These are phyloP conservation scores for Psidium guajava DNA, from an alignment of 345 rosid genomes.

Conservation along the genomic window DNA sequence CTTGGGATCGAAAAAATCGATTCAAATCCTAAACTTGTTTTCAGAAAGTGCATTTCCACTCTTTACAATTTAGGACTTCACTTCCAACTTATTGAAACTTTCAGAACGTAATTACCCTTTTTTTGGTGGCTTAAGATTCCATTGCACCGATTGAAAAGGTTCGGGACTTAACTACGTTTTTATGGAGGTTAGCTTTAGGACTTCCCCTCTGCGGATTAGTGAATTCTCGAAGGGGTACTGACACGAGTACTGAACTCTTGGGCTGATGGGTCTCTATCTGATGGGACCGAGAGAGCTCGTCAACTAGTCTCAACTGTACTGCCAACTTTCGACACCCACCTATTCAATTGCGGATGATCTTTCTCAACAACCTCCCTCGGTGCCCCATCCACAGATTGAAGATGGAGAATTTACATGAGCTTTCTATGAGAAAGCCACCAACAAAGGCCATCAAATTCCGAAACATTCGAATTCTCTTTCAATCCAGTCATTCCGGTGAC, in stretches of 20 bases:
- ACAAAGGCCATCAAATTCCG: background rate
- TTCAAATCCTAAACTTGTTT: background rate
- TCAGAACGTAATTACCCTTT: background rate
- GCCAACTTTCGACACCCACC: background rate
- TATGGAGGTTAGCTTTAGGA: background rate
- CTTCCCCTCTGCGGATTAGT: background rate
- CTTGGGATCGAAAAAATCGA: background rate
- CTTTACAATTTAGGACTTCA: background rate
- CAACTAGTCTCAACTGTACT: background rate
- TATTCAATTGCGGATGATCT: background rate
- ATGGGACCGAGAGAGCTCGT: background rate
- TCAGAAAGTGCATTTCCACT: background rate
- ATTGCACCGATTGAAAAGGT: background rate
- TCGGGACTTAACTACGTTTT: background rate
- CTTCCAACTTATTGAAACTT: background rate
- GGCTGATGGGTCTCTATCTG: background rate
- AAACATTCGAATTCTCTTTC: background rate
- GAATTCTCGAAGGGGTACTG: background rate
- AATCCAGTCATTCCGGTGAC: background rate
- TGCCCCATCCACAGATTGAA: background rate
- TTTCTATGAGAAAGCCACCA: background rate
- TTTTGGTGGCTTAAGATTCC: background rate
- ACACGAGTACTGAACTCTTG: background rate
- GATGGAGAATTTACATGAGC: background rate
- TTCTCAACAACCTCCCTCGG: background rate